Evolutionary conservation across 2,329 filamentous ascomycete species (phyloP).

Genomic region (Scortechinia acanthostroma): DNA sequence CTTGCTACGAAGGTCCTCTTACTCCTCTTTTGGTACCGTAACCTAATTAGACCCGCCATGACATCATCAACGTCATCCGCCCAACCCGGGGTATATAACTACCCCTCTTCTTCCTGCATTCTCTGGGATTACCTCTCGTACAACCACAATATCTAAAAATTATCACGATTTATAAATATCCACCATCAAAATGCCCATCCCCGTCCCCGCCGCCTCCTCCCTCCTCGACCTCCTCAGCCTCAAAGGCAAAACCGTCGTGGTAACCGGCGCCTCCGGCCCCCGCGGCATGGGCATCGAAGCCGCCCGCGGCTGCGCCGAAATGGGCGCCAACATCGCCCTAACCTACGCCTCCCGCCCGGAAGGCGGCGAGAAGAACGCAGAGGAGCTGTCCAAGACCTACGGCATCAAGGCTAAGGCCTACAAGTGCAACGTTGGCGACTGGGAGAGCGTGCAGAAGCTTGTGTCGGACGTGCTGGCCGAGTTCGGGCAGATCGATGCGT

Average conservation of each 20-base stretch:
- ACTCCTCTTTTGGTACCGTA: no score
- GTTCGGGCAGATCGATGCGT: conserved; percentile 49
- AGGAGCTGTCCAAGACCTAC: conserved; percentile 45
- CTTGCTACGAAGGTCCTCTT: no score
- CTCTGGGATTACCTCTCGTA: no score
- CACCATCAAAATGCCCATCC: conserved; percentile 21
- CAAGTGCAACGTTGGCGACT: conserved; percentile 50
- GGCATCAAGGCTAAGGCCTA: conserved; percentile 58
- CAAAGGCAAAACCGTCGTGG: conserved; percentile 36
- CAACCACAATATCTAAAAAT: no score
- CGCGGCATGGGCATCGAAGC: conserved; percentile 50
- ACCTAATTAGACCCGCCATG: no score
- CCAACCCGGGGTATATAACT: no score
- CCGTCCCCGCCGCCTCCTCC: conserved; percentile 30
- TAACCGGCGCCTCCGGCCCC: conserved; percentile 49
- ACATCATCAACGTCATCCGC: no score
- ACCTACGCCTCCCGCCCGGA: conserved; percentile 2
- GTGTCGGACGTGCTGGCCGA: conserved; percentile 48
- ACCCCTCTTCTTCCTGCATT: no score
- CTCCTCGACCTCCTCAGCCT: conserved; percentile 29
- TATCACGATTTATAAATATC: no score
- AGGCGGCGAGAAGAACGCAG: conserved; percentile 59
- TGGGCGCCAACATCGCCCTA: not conserved
- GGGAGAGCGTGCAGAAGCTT: conserved; percentile 42
- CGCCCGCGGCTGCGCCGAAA: not conserved